A percentile compares a stretch with the other conserved stretches of the same genome.
Conservation (phyloP, 2,329 filamentous ascomycete genomes). For the Sclerotinia spermophila region DNA sequence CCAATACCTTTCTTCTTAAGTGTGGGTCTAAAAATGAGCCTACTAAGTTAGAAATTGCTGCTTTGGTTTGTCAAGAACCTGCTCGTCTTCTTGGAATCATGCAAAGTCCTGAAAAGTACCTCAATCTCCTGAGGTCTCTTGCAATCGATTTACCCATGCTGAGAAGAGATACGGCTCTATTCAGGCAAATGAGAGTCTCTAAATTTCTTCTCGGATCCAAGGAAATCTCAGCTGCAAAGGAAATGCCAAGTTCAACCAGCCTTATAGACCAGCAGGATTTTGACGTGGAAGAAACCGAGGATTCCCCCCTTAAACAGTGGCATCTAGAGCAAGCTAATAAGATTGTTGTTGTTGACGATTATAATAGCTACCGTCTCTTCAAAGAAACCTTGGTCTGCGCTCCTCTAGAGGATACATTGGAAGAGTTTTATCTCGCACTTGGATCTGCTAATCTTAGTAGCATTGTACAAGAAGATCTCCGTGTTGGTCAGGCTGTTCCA, state of each 20-base stretch:
- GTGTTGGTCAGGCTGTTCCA: slow-evolving; percentile 54
- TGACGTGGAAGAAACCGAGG: slow-evolving; percentile 44
- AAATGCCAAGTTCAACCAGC: slow-evolving; percentile 24
- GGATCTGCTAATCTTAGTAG: slow-evolving; percentile 73
- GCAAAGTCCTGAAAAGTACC: slow-evolving; percentile 79
- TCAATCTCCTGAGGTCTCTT: slow-evolving; percentile 75
- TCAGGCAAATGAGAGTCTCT: slow-evolving; percentile 69
- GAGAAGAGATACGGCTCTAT: slow-evolving; percentile 75
- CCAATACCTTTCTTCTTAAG: slow-evolving; percentile 82
- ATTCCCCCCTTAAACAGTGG: slow-evolving; percentile 49
- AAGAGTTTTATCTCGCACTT: slow-evolving; percentile 78
- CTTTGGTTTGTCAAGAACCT: slow-evolving; percentile 79
- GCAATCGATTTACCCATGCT: slow-evolving; percentile 68
- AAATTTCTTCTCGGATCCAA: slow-evolving; percentile 81
- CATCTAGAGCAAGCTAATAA: slow-evolving; percentile 68
- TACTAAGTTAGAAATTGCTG: slow-evolving; percentile 78
- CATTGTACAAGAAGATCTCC: slow-evolving; percentile 73
- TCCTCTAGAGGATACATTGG: slow-evolving; percentile 83
- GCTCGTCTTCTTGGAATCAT: slow-evolving; percentile 76
- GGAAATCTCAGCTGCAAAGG: slow-evolving; percentile 50
- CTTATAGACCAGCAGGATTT: slow-evolving; percentile 40
- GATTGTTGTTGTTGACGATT: slow-evolving; percentile 81
- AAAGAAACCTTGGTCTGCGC: slow-evolving; percentile 79
- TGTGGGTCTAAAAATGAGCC: slow-evolving; percentile 91
- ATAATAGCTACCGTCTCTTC: slow-evolving; percentile 84